Evolutionary conservation across 768 basidiomycete genomes (phyloP).

Genomic region (Cystobasidium tubakii): DNA sequence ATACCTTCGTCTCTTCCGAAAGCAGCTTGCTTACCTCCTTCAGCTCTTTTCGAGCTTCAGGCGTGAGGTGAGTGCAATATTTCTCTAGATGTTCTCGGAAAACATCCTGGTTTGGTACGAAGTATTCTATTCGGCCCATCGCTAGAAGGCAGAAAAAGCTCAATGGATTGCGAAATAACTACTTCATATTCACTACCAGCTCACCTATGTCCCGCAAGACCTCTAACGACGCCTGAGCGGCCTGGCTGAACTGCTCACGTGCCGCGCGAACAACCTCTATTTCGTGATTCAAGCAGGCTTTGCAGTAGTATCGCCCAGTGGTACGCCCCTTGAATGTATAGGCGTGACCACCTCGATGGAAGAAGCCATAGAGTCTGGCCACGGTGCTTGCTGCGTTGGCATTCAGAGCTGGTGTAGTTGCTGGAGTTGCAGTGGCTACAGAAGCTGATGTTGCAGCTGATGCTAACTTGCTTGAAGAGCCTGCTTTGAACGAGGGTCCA

Average conservation of each 20-base stretch:
- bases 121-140: slow-evolving; percentile 16
- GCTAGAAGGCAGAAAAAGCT: too few relatives aligned
- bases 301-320: slow-evolving; percentile 24
- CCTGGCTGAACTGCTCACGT: slow-evolving; percentile 21
- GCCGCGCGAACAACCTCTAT: slow-evolving; percentile 2
- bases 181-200: too few relatives aligned
- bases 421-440: background rate
- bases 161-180: too few relatives aligned
- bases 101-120: background rate
- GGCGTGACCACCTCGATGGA: background rate
- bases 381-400: background rate
- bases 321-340: slow-evolving; percentile 1
- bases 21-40: background rate
- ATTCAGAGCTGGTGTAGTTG: background rate
- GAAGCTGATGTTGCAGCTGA: background rate
- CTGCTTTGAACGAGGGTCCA: background rate
- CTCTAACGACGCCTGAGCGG: background rate
- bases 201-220: slow-evolving; percentile 14
- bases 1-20: too few relatives aligned
- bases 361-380: slow-evolving; percentile 3
- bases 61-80: background rate
- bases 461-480: background rate
- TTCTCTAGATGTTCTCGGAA: background rate
- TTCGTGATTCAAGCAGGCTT: slow-evolving; percentile 21
- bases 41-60: background rate